Percentiles rank a stretch among this genome's conserved stretches.
phyloP scores from a whole-genome alignment of 2,329 filamentous ascomycete genomes.

The Aureobasidium sp. region DNA sequence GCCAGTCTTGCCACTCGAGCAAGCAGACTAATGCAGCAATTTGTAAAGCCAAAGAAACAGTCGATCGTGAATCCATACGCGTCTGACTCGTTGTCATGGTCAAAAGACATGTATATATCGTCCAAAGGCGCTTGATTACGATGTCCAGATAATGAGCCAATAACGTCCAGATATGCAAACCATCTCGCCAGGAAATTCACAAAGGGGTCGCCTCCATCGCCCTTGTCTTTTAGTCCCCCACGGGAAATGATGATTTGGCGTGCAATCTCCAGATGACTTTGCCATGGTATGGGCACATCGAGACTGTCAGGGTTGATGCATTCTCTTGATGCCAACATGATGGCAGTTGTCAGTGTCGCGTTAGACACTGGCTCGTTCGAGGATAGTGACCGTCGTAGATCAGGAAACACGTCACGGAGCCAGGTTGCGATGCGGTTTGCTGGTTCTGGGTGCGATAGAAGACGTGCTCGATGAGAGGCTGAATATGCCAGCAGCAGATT shows the following conservation, averaged over 20 bases:
- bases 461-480: constrained; percentile 71
- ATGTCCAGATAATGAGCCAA: constrained; percentile 61
- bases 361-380: constrained; percentile 53
- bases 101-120: constrained; percentile 33
- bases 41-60: constrained; percentile 74
- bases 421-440: constrained; percentile 70
- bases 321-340: constrained; percentile 77
- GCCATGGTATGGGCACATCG: constrained; percentile 74
- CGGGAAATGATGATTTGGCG: constrained; percentile 66
- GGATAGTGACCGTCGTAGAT: constrained; percentile 57
- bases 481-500: constrained; percentile 75
- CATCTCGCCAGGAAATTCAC: constrained; percentile 71
- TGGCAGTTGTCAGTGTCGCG: constrained; percentile 69
- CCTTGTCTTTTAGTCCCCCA: constrained; percentile 40
- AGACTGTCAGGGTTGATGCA: constrained; percentile 78
- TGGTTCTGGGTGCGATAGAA: constrained; percentile 67
- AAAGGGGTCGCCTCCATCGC: constrained; percentile 43
- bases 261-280: constrained; percentile 68
- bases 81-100: constrained; percentile 47
- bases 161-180: constrained; percentile 77
- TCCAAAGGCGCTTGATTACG: constrained; percentile 38
- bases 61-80: constrained; percentile 65
- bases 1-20: constrained; percentile 66
- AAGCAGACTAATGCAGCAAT: constrained; percentile 61
- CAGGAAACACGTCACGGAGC: constrained; percentile 72